phyloP scores from a whole-genome alignment of 805 yeast genomes.

The Yarrowia sp. region DNA sequence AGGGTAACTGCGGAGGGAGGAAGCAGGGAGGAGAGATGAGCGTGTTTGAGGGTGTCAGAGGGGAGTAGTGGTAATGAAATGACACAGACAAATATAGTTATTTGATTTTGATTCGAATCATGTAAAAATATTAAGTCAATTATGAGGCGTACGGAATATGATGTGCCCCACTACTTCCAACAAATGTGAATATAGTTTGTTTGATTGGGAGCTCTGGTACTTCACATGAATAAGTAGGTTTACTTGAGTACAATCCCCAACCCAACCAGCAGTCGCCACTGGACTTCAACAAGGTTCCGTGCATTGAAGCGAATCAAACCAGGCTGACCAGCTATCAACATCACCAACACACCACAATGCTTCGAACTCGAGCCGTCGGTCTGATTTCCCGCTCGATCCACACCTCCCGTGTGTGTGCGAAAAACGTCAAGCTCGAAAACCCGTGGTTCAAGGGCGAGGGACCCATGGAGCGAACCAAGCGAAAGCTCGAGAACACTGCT shows the following conservation, averaged over 20 bases:
- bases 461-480: conserved; percentile 25
- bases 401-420: conserved; percentile 3
- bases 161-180: too few relatives aligned
- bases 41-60: too few relatives aligned
- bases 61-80: too few relatives aligned
- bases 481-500: conserved; percentile 23
- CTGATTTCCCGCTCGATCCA: background rate
- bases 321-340: background rate
- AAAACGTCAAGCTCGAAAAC: conserved; percentile 23
- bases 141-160: too few relatives aligned
- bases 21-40: background rate
- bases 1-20: background rate
- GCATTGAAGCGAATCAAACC: background rate
- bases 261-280: too few relatives aligned
- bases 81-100: too few relatives aligned
- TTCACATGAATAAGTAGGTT: too few relatives aligned
- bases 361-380: background rate
- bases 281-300: background rate
- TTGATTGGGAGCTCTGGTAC: too few relatives aligned
- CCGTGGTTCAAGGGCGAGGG: conserved; percentile 26
- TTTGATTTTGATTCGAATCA: too few relatives aligned
- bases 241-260: too few relatives aligned
- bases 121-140: too few relatives aligned
- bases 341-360: background rate
- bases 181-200: too few relatives aligned